phyloP scores from a whole-genome alignment of 139 green algal genomes.

The Eudorina sp. region DNA sequence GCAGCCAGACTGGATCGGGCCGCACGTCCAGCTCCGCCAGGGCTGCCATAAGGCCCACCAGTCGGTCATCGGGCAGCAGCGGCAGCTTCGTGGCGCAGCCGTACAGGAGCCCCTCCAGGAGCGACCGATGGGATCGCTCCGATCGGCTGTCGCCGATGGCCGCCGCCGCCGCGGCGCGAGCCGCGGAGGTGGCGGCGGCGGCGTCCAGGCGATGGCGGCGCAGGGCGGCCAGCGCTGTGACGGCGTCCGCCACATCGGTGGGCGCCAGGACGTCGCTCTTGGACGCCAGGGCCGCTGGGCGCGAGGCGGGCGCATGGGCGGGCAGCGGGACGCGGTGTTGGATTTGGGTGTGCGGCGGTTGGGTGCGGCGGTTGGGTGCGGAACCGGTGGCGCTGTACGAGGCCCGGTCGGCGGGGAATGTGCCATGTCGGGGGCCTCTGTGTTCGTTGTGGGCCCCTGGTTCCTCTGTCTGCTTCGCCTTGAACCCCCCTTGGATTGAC shows the following conservation, averaged over 20 bases:
- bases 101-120: background rate
- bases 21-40: background rate
- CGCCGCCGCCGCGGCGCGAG: background rate
- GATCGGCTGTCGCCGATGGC: background rate
- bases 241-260: conserved; percentile 29
- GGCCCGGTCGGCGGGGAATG: too few species aligned
- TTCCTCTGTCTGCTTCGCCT: too few species aligned
- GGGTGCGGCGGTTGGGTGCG: too few species aligned
- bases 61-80: conserved; percentile 11
- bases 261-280: conserved; percentile 34
- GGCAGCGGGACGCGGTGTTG: too few species aligned
- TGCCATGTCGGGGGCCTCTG: too few species aligned
- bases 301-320: too few species aligned
- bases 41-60: conserved; percentile 4
- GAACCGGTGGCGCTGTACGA: too few species aligned
- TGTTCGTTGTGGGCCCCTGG: too few species aligned
- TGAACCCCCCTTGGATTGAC: too few species aligned
- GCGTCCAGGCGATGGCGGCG: background rate
- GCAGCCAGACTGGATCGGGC: background rate
- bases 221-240: conserved; percentile 4
- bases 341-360: background rate
- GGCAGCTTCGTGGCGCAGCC: conserved; percentile 16
- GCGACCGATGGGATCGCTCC: background rate
- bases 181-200: background rate
- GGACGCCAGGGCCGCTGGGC: conserved; percentile 18